Conservation (phyloP, 305 asterid species). For the Fraxinus paxiana region DNA sequence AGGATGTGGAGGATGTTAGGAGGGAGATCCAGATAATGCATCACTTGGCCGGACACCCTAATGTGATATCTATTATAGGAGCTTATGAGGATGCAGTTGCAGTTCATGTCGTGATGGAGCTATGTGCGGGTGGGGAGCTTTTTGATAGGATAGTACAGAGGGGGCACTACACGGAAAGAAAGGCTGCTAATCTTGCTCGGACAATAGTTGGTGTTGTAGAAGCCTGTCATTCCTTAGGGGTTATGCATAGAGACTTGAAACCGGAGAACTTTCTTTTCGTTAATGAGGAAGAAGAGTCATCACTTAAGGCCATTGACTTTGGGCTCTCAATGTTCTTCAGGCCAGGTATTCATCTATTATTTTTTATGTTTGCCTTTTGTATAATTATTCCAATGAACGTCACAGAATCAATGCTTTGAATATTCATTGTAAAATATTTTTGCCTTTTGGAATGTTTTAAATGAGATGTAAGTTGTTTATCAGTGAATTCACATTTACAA, state of each 20-base stretch:
- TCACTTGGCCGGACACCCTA: slow-evolving; percentile 66
- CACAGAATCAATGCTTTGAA: not conserved
- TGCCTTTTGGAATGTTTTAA: not conserved
- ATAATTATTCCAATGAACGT: not conserved
- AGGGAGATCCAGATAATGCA: slow-evolving; percentile 83
- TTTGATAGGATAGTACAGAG: slow-evolving; percentile 78
- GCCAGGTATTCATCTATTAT: slow-evolving; percentile 50
- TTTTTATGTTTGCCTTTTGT: not conserved
- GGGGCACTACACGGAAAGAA: slow-evolving; percentile 79
- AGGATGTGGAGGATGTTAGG: slow-evolving; percentile 80
- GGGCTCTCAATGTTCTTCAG: slow-evolving; percentile 79
- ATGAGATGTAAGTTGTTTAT: no score
- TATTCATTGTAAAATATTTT: not conserved
- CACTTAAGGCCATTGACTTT: slow-evolving; percentile 79
- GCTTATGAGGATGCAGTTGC: slow-evolving; percentile 73
- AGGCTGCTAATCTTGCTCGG: slow-evolving; percentile 84
- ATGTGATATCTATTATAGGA: slow-evolving; percentile 57
- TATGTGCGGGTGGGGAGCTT: slow-evolving; percentile 85
- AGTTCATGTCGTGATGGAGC: slow-evolving; percentile 82
- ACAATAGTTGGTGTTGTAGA: slow-evolving; percentile 69
- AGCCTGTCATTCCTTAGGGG: slow-evolving; percentile 76
- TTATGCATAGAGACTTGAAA: slow-evolving; percentile 84
- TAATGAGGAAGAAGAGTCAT: slow-evolving; percentile 62
- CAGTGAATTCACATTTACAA: not conserved
- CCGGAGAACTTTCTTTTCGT: slow-evolving; percentile 91